Percentiles rank a stretch among this genome's conserved stretches.
phyloP scores from a whole-genome alignment of 257 asterid species.

The Nicotiana paniculata region DNA sequence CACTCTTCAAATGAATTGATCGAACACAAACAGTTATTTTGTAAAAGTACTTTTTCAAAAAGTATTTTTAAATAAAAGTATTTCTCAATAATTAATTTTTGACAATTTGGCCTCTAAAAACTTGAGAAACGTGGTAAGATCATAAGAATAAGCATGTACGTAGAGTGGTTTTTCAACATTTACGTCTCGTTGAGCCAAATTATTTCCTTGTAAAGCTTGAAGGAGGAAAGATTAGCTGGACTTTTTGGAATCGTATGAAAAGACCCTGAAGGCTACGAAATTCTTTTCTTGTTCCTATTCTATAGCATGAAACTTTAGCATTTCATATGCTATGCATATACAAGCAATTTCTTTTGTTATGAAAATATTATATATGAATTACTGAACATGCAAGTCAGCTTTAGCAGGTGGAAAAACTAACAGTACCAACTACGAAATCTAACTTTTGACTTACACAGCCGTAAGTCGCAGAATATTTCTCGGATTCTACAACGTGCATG shows the following conservation, averaged over 20 bases:
- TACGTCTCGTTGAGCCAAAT: neutral
- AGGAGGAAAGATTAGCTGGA: neutral
- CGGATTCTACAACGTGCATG: neutral
- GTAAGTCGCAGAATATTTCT: neutral
- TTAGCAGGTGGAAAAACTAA: conserved; percentile 1
- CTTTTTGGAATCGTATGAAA: neutral
- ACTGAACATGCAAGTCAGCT: neutral
- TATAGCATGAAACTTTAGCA: neutral
- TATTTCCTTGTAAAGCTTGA: neutral
- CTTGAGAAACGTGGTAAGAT: neutral
- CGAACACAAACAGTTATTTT: no score
- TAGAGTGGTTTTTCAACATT: neutral
- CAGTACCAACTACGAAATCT: neutral
- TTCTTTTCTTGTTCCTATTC: neutral
- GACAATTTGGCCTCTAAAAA: no score
- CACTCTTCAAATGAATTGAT: no score
- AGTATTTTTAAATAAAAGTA: no score
- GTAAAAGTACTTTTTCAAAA: no score
- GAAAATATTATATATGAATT: no score
- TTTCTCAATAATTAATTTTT: no score
- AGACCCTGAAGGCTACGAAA: neutral
- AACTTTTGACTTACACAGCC: neutral
- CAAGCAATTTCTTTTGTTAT: neutral
- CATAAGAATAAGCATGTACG: neutral
- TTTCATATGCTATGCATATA: neutral